Conservation (phyloP, 441 rosid species). For the Populus tomentosa region DNA sequence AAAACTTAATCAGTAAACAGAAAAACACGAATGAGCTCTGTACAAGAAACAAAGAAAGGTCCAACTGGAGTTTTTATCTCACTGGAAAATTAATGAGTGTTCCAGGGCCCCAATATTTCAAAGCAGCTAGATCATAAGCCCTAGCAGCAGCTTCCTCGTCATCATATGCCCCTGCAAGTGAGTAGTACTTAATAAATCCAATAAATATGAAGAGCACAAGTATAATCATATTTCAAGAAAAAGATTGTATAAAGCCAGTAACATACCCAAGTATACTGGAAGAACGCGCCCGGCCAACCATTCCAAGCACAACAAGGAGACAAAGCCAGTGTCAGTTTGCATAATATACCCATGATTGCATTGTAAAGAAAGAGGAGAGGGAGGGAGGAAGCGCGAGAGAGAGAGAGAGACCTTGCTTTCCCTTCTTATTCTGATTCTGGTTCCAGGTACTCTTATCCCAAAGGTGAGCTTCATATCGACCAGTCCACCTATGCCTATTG, state of each 20-base stretch:
- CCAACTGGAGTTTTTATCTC: conserved; percentile 9
- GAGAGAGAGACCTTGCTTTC: conserved; percentile 53
- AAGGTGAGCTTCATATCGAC: conserved; percentile 91
- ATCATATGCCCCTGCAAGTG: conserved; percentile 80
- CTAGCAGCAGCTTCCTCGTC: conserved; percentile 93
- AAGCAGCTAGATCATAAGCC: conserved; percentile 95
- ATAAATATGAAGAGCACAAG: not conserved
- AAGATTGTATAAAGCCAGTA: conserved; percentile 9
- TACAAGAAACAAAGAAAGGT: conserved; percentile 6
- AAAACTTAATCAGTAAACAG: not conserved
- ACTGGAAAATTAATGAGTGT: conserved; percentile 88
- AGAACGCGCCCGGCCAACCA: conserved; percentile 19
- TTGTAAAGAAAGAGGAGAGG: conserved; percentile 7
- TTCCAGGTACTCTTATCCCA: conserved; percentile 97
- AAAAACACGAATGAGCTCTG: not conserved
- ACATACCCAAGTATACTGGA: conserved; percentile 83
- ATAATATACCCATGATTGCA: not conserved
- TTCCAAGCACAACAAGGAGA: conserved; percentile 22
- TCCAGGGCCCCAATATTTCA: conserved; percentile 94
- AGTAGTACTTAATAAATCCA: conserved; percentile 11
- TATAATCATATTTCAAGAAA: not conserved
- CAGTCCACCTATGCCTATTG: conserved; percentile 91
- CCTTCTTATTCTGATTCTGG: conserved; percentile 81
- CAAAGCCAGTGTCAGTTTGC: conserved; percentile 32
- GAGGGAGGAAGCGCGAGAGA: not conserved